Percentiles rank a stretch among this genome's conserved stretches.
Conservation (phyloP, 495 filamentous ascomycete species). For the Bathelium albidoporum region DNA sequence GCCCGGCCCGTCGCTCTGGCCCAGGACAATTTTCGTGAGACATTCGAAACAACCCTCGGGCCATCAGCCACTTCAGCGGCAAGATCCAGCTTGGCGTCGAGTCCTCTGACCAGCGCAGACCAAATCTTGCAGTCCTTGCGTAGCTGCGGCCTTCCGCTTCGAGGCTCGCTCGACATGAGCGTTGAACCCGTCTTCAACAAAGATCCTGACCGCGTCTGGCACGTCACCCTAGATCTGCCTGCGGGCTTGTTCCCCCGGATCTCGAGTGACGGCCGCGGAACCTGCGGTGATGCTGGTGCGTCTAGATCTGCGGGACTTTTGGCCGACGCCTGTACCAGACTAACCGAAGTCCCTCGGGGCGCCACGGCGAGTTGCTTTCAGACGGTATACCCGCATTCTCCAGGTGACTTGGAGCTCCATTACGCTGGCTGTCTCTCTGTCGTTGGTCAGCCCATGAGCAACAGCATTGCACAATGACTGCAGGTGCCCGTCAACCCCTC, state of each 20-base stretch:
- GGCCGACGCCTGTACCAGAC: not conserved
- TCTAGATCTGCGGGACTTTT: not conserved
- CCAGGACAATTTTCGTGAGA: slow-evolving; percentile 1
- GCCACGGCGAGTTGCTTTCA: not conserved
- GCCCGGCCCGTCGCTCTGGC: not conserved
- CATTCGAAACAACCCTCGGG: not conserved
- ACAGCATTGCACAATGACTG: not conserved
- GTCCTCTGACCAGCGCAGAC: not conserved
- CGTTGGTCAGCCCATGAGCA: not conserved
- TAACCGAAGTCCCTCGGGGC: not conserved
- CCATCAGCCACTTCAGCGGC: slow-evolving; percentile 5
- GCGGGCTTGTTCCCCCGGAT: not conserved
- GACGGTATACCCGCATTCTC: not conserved
- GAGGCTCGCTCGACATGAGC: not conserved
- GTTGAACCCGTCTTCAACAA: not conserved
- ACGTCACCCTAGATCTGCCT: not conserved
- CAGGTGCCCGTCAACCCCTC: not conserved
- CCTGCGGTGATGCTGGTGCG: not conserved
- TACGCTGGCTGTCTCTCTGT: not conserved
- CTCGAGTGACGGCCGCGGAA: not conserved
- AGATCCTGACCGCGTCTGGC: not conserved
- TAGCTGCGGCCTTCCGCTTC: not conserved
- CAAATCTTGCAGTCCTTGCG: not conserved
- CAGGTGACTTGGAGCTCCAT: not conserved
- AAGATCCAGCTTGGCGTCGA: not conserved